These are phyloP conservation scores for Chenopodium album DNA, from an alignment of 148 eudicot genomes.

Conservation along the genomic window DNA sequence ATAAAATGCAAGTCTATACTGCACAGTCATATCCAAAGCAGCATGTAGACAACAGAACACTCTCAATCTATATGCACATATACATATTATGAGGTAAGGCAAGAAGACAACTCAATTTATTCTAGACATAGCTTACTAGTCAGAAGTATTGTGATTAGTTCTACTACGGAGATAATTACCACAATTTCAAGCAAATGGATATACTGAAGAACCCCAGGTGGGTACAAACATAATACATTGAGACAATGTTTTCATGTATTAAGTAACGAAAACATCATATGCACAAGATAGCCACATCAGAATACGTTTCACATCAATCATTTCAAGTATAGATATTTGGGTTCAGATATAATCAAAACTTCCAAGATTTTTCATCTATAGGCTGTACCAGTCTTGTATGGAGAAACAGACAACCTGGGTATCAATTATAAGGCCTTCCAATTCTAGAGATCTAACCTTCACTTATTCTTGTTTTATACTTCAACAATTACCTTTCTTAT, in stretches of 20 bases:
- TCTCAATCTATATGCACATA: background rate
- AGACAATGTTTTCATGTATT: too few species aligned
- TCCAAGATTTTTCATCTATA: background rate
- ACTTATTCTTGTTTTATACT: background rate
- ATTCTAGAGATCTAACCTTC: background rate
- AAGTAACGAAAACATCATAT: too few species aligned
- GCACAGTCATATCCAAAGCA: background rate
- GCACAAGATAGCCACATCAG: too few species aligned
- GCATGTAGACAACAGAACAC: background rate
- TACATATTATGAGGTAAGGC: background rate
- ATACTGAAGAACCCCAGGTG: too few species aligned
- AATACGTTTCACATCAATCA: background rate
- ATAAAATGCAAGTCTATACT: background rate
- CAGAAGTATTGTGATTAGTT: background rate
- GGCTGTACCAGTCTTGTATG: background rate
- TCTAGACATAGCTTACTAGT: background rate
- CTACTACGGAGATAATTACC: background rate
- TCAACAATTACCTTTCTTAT: background rate
- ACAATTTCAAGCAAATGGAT: background rate
- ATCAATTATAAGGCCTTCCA: background rate
- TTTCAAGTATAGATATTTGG: background rate
- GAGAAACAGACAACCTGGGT: background rate
- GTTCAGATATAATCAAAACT: background rate
- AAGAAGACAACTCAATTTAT: background rate
- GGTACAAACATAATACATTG: too few species aligned